Conservation (phyloP, 2,329 filamentous ascomycete species). For the Aspergillus vadensis region DNA sequence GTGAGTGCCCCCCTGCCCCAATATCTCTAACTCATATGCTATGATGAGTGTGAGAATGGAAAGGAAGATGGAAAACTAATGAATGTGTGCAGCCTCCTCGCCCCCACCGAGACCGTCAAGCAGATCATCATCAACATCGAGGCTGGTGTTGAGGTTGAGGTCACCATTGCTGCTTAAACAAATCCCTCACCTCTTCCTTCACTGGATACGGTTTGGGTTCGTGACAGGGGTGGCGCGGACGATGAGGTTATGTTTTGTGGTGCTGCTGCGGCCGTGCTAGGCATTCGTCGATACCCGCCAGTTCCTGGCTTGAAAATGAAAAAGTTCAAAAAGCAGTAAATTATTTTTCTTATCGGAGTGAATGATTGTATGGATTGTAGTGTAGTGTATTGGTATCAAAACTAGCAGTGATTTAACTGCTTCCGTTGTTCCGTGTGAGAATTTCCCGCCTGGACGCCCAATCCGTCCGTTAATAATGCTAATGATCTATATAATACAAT, state of each 20-base stretch:
- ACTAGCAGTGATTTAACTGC: background rate
- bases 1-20: conserved; percentile 51
- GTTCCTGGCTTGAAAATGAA: conserved; percentile 34
- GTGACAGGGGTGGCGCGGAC: conserved; percentile 21
- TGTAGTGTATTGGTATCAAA: background rate
- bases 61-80: conserved; percentile 17
- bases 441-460: conserved; percentile 3
- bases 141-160: conserved; percentile 56
- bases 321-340: conserved; percentile 35
- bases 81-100: conserved; percentile 71
- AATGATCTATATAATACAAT: conserved; percentile 12
- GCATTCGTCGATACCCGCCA: conserved; percentile 32
- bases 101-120: conserved; percentile 78
- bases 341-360: background rate
- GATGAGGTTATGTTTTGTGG: conserved; percentile 20
- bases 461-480: conserved; percentile 3
- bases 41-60: no score
- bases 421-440: background rate
- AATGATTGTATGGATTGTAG: background rate
- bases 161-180: conserved; percentile 55
- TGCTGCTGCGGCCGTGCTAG: conserved; percentile 15
- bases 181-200: conserved; percentile 13
- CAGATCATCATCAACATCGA: conserved; percentile 59
- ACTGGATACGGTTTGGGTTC: background rate
- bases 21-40: no score